phyloP scores from a whole-genome alignment of 331 rosid genomes.

The Pyracantha coccinea region DNA sequence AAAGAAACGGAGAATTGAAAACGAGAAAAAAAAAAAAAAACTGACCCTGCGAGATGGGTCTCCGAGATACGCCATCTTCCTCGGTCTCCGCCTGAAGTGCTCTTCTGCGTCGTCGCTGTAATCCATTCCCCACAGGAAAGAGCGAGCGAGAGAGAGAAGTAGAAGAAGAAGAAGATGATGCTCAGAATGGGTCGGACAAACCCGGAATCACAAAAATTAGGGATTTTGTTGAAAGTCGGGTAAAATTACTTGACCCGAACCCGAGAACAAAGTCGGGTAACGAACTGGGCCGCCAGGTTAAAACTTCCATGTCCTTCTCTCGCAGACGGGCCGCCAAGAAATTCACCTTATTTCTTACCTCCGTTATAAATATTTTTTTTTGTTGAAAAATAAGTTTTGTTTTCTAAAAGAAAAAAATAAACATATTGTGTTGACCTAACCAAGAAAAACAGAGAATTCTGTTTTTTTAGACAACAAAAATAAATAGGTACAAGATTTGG shows the following conservation, averaged over 20 bases:
- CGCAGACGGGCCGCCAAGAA: not conserved
- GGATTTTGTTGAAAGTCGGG: not conserved
- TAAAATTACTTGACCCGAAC: not conserved
- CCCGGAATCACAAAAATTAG: not conserved
- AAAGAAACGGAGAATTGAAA: not conserved
- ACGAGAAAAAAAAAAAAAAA: no score
- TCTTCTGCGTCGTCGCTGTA: slow-evolving; percentile 68
- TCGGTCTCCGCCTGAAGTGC: slow-evolving; percentile 37
- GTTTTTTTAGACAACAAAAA: not conserved
- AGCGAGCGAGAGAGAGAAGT: not conserved
- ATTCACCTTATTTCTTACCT: not conserved
- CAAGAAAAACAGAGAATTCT: not conserved
- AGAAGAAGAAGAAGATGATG: not conserved
- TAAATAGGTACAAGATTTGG: not conserved
- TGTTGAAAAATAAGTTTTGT: no score
- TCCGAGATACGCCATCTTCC: slow-evolving; percentile 26
- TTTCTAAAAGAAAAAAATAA: no score
- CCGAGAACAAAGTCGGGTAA: not conserved
- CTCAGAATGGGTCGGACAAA: not conserved
- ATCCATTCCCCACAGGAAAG: slow-evolving; percentile 28
- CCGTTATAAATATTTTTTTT: not conserved
- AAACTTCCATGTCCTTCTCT: not conserved
- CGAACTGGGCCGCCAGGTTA: not conserved
- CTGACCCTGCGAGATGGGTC: slow-evolving; percentile 67
- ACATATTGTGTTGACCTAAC: not conserved